Evolutionary conservation across 75 land plant species (phyloP), one percentile per base, ranked within the genome.

Genomic region (Pinus albicaulis): DNA sequence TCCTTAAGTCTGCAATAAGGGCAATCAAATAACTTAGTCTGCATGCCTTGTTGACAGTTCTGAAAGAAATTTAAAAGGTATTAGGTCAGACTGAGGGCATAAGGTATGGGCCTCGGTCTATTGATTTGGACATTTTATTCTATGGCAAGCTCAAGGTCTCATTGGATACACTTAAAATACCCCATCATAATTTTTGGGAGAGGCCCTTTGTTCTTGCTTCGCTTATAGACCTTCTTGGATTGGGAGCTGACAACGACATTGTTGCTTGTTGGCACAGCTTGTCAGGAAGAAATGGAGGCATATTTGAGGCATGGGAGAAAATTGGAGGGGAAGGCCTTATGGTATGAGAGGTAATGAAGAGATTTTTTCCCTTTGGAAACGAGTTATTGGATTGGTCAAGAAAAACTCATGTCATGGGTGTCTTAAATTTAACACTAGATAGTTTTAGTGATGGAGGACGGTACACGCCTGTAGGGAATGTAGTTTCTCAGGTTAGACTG

Each of bases 151-250:
- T 25, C 55, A 87, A 66, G 17, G 60, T 96, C 23, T 15, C 72
- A 20, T 89, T 92, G 22, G 97, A 90, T 23, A 73, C 23, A 59
- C 94, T 96, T 23, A 83, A 74, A 28, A 72, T 93, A 31, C 99
- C 99, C 55, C 97, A 96, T 77, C 85, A 89, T 34, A 78, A 88
- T 64, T 84, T 96, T 59, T 87, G 85, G 82, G 97, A 93, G 81
- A n/a, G 83, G 99, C 57, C 89, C 97, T 93, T 96, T 86, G 99
- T 93, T 8, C 26, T 96, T 68, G 99, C 99, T 36, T 97, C 97
- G 20, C 72, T 96, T 58, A 71, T 90, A 15, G 97, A 96, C 84
- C 81, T 93, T 34, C 48, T 93, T 25, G 91, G 92, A 34, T 58
- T 78, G 65, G 80, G 72, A 44, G 68, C 72, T 15, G 85, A 83